Conservation (phyloP, 2,329 filamentous ascomycete genomes). For the Ophiostoma ips region DNA sequence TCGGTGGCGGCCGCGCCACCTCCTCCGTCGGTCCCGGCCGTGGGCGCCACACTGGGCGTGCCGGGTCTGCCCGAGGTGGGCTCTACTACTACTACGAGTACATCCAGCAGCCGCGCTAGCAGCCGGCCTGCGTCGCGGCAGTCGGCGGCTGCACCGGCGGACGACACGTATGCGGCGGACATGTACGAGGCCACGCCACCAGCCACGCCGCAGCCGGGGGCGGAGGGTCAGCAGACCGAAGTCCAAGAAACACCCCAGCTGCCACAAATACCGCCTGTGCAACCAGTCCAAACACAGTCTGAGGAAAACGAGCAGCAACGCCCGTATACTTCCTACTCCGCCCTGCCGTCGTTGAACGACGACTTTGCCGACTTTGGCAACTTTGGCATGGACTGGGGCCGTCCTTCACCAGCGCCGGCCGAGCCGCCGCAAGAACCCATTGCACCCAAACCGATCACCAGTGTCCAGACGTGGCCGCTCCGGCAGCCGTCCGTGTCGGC, state of each 20-base stretch:
- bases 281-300: neutral
- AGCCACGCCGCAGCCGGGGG: slow-evolving; percentile 1
- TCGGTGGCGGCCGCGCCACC: neutral
- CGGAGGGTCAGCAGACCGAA: neutral
- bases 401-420: neutral
- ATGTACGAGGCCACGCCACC: slow-evolving; percentile 10
- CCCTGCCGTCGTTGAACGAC: neutral
- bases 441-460: slow-evolving; percentile 9
- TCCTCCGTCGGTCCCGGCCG: slow-evolving; percentile 3
- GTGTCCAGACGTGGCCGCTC: slow-evolving; percentile 11
- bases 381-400: neutral
- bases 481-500: slow-evolving; percentile 7
- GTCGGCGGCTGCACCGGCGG: neutral
- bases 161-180: neutral
- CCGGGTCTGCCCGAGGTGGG: neutral
- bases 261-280: too few relatives aligned
- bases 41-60: slow-evolving; percentile 5
- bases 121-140: neutral
- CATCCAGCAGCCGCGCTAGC: neutral
- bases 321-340: neutral
- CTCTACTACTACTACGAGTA: too few relatives aligned
- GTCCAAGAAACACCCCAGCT: too few relatives aligned
- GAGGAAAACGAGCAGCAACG: neutral
- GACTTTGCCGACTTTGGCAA: neutral
- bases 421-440: slow-evolving; percentile 4